phyloP scores from a whole-genome alignment of 305 asterid species.

The Rubia peregrina region DNA sequence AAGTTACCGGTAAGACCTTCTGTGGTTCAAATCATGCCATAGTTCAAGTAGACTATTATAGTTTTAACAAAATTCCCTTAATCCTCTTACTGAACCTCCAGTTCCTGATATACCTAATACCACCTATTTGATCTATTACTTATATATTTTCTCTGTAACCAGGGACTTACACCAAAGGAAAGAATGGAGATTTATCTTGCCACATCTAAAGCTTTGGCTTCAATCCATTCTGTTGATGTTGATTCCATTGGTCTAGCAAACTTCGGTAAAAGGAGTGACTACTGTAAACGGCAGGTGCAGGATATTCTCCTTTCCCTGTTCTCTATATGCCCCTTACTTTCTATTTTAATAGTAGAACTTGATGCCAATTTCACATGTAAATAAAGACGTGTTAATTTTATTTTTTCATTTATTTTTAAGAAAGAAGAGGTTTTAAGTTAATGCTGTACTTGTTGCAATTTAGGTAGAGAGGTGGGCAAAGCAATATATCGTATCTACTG shows the following conservation, averaged over 20 bases:
- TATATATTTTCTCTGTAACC: constrained; percentile 11
- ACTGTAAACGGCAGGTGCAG: constrained; percentile 84
- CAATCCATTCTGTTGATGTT: constrained; percentile 75
- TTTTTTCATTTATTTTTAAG: constrained; percentile 1
- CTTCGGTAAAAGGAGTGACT: constrained; percentile 65
- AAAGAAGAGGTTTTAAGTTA: not conserved
- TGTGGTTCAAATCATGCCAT: constrained; percentile 11
- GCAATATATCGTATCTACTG: constrained; percentile 78
- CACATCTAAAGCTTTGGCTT: constrained; percentile 76
- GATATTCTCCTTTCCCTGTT: not conserved
- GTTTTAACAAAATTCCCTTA: not conserved
- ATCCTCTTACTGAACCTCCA: not conserved
- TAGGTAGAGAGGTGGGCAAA: constrained; percentile 96
- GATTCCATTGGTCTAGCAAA: constrained; percentile 62
- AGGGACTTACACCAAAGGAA: constrained; percentile 65
- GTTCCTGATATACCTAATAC: no score
- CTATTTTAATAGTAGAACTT: not conserved
- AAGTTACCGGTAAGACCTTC: constrained; percentile 56
- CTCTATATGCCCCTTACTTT: not conserved
- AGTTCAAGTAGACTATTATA: not conserved
- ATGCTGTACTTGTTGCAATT: constrained; percentile 18
- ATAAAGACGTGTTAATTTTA: not conserved
- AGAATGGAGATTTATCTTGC: constrained; percentile 64
- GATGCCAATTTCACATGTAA: constrained; percentile 4
- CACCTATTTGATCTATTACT: constrained; percentile 2